These are phyloP conservation scores for Trametes versicolor DNA, from an alignment of 1,284 basidiomycete species.

Conservation along the genomic window DNA sequence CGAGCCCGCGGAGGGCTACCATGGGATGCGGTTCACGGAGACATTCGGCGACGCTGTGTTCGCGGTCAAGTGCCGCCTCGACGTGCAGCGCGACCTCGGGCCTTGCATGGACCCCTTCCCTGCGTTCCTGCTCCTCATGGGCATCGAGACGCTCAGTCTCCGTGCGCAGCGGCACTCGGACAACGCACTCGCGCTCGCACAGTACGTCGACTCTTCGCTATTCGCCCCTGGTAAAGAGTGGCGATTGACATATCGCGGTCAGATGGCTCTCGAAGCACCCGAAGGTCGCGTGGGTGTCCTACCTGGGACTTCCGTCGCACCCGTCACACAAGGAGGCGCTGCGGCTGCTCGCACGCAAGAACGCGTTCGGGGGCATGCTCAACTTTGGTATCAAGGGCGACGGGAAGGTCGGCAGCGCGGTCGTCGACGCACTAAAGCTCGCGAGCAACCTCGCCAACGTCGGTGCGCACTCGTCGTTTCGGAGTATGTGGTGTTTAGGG, in stretches of 20 bases:
- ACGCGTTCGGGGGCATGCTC: constrained; percentile 80
- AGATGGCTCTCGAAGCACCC: constrained; percentile 77
- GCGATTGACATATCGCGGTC: neutral
- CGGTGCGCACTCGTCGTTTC: constrained; percentile 47
- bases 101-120: constrained; percentile 82
- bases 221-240: too few species aligned
- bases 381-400: constrained; percentile 86
- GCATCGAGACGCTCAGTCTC: constrained; percentile 87
- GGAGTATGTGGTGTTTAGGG: neutral
- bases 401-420: constrained; percentile 63
- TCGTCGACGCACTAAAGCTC: constrained; percentile 81
- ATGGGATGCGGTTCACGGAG: constrained; percentile 79
- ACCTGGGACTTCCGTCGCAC: constrained; percentile 78
- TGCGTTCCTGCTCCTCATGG: constrained; percentile 86
- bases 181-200: constrained; percentile 80
- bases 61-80: constrained; percentile 77
- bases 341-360: constrained; percentile 58
- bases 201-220: constrained; percentile 53
- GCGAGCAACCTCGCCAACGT: constrained; percentile 85
- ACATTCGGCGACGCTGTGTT: constrained; percentile 80
- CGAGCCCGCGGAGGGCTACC: constrained; percentile 85
- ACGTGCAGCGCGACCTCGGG: constrained; percentile 84
- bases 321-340: constrained; percentile 70
- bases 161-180: constrained; percentile 80
- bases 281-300: constrained; percentile 84